Evolutionary conservation across 2,329 filamentous ascomycete genomes (phyloP).

Genomic region (Aspergillus arachidicola): DNA sequence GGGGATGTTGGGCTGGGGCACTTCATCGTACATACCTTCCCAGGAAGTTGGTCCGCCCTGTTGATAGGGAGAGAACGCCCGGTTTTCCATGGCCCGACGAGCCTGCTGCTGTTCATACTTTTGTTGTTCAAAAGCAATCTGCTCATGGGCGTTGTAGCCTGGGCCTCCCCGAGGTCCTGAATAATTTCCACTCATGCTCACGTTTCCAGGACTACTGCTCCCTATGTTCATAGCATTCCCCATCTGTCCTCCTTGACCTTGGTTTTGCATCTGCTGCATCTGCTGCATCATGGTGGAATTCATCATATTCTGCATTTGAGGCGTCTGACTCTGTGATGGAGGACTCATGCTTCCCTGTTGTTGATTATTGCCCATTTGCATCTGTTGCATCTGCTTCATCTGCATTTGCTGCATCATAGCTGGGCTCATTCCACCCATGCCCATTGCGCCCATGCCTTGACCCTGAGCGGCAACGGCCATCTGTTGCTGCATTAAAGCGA

Average conservation of each 20-base stretch:
- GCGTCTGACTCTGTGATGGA: constrained; percentile 49
- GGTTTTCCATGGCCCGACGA: constrained; percentile 53
- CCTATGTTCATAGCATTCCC: constrained; percentile 21
- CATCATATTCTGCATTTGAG: constrained; percentile 59
- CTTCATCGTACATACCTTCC: constrained; percentile 98
- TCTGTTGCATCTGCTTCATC: constrained; percentile 56
- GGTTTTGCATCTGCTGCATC: constrained; percentile 58
- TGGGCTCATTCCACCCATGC: constrained; percentile 72
- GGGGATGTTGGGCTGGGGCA: constrained; percentile 74
- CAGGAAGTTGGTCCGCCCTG: constrained; percentile 76
- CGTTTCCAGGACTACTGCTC: constrained; percentile 31
- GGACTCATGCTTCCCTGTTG: constrained; percentile 39
- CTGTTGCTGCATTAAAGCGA: constrained; percentile 90
- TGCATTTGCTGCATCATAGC: constrained; percentile 75
- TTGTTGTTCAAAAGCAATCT: constrained; percentile 74
- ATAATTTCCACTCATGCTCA: constrained; percentile 51
- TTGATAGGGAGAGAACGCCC: constrained; percentile 47
- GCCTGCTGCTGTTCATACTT: constrained; percentile 73
- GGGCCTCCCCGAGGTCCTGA: constrained; percentile 51
- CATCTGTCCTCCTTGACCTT: constrained; percentile 42
- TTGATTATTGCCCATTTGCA: constrained; percentile 52
- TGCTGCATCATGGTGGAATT: constrained; percentile 77
- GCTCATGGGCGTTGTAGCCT: constrained; percentile 69
- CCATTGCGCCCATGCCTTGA: constrained; percentile 47
- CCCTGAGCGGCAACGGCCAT: constrained; percentile 62